These are phyloP conservation scores for Ambrosia hybrid DNA, from an alignment of 140 eudicot genomes.

Conservation along the genomic window DNA sequence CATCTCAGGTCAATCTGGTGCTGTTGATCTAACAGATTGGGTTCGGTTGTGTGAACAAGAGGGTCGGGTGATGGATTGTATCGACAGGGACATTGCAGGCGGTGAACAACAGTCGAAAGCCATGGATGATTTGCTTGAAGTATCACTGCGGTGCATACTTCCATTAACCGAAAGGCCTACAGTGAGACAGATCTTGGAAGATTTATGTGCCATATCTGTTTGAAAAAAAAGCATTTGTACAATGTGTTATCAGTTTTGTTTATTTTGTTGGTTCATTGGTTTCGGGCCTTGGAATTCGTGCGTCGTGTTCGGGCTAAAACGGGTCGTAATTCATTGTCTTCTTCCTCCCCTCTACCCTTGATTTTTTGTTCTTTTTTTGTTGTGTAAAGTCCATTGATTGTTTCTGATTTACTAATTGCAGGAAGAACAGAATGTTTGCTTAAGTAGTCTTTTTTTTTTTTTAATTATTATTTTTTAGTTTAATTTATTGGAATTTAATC, in stretches of 20 bases:
- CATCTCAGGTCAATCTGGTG: slow-evolving; percentile 93
- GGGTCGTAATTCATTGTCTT: slow-evolving; percentile 40
- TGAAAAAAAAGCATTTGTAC: slow-evolving; percentile 45
- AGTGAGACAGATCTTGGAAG: slow-evolving; percentile 80
- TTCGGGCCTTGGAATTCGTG: slow-evolving; percentile 25
- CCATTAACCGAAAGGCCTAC: slow-evolving; percentile 91
- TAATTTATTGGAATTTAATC: slow-evolving; percentile 12
- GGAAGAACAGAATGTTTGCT: slow-evolving; percentile 46
- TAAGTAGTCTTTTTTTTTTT: slow-evolving; percentile 12
- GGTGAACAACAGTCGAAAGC: slow-evolving; percentile 72
- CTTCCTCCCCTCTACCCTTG: slow-evolving; percentile 28
- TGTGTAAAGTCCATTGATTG: slow-evolving; percentile 50
- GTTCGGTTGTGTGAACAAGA: slow-evolving; percentile 88
- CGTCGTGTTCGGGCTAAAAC: slow-evolving; percentile 30
- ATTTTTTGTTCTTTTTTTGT: slow-evolving; percentile 33
- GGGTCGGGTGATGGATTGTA: slow-evolving; percentile 89
- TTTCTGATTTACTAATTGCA: slow-evolving; percentile 42
- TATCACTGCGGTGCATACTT: slow-evolving; percentile 84
- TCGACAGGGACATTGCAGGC: slow-evolving; percentile 77
- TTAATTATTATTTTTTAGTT: neutral
- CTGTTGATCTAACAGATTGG: slow-evolving; percentile 97
- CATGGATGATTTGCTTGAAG: slow-evolving; percentile 91
- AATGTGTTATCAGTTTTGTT: slow-evolving; percentile 33
- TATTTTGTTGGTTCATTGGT: slow-evolving; percentile 38
- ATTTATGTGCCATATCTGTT: slow-evolving; percentile 67